phyloP scores from a whole-genome alignment of 1,284 basidiomycete species.

The Ganoderma resinaceum region DNA sequence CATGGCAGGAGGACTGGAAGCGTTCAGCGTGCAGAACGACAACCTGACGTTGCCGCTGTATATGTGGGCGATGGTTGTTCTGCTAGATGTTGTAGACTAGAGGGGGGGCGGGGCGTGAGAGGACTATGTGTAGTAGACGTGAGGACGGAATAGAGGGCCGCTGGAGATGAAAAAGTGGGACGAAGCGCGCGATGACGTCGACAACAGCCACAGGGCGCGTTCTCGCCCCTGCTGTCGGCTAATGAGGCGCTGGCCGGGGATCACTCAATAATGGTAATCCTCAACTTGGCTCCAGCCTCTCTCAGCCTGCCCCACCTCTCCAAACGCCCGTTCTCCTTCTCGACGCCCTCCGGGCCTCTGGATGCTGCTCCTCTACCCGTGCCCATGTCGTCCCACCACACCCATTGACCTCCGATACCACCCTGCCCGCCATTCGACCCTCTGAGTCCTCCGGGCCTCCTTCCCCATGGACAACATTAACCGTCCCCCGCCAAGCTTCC shows the following conservation, averaged over 20 bases:
- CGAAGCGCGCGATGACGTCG: constrained; percentile 24
- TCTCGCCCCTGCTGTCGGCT: constrained; percentile 10
- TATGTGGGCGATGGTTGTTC: constrained; percentile 82
- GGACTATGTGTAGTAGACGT: background rate
- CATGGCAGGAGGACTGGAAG: constrained; percentile 81
- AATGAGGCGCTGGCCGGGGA: constrained; percentile 11
- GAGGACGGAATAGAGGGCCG: background rate
- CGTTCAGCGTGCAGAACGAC: constrained; percentile 92
- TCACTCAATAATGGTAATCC: background rate
- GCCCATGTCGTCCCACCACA: background rate
- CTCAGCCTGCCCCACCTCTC: background rate
- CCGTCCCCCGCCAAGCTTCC: constrained; percentile 5
- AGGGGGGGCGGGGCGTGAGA: constrained; percentile 6
- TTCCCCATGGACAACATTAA: constrained; percentile 25
- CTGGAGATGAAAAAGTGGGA: background rate
- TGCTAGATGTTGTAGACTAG: constrained; percentile 49
- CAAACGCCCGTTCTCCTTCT: background rate
- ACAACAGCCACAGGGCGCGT: constrained; percentile 19
- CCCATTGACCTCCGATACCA: background rate
- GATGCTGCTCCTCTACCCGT: background rate
- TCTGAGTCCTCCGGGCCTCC: background rate
- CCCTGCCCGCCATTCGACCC: background rate
- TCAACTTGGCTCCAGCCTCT: background rate
- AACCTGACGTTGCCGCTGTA: constrained; percentile 91
- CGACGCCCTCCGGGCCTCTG: background rate